phyloP scores from a whole-genome alignment of 805 yeast genomes.

The Wickerhamiella slavikovae region DNA sequence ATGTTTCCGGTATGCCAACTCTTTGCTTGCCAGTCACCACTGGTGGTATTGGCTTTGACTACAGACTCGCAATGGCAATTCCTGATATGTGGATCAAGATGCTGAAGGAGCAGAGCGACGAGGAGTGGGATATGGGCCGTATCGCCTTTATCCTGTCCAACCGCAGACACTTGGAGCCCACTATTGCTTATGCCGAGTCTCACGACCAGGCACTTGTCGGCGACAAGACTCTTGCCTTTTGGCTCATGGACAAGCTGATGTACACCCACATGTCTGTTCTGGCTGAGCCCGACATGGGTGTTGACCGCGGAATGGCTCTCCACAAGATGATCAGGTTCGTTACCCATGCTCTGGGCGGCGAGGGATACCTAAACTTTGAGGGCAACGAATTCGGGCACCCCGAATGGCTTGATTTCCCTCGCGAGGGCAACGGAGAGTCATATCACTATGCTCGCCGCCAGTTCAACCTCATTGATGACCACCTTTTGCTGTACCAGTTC shows the following conservation, averaged over 20 bases:
- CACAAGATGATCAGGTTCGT: slow-evolving; percentile 80
- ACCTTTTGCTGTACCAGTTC: slow-evolving; percentile 55
- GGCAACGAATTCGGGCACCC: slow-evolving; percentile 99
- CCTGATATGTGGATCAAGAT: slow-evolving; percentile 99
- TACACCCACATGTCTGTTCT: slow-evolving; percentile 81
- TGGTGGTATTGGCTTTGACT: slow-evolving; percentile 91
- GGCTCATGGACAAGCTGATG: slow-evolving; percentile 98
- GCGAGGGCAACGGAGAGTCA: slow-evolving; percentile 68
- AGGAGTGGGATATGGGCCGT: slow-evolving; percentile 74
- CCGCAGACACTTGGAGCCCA: slow-evolving; percentile 70
- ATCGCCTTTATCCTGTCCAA: slow-evolving; percentile 70
- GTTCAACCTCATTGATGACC: slow-evolving; percentile 69
- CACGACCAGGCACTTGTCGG: slow-evolving; percentile 98
- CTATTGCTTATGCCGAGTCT: slow-evolving; percentile 82
- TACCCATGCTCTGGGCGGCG: slow-evolving; percentile 89
- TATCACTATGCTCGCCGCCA: slow-evolving; percentile 92
- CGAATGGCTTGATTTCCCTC: slow-evolving; percentile 96
- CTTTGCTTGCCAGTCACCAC: slow-evolving; percentile 47
- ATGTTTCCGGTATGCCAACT: slow-evolving; percentile 95
- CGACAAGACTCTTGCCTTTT: slow-evolving; percentile 86
- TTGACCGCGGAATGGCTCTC: slow-evolving; percentile 77
- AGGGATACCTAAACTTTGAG: slow-evolving; percentile 86
- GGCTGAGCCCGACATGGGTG: slow-evolving; percentile 48
- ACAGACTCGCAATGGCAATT: slow-evolving; percentile 86
- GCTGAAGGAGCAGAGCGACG: slow-evolving; percentile 64